Evolutionary conservation across 257 asterid genomes (phyloP).

Genomic region (Salvia splendens): DNA sequence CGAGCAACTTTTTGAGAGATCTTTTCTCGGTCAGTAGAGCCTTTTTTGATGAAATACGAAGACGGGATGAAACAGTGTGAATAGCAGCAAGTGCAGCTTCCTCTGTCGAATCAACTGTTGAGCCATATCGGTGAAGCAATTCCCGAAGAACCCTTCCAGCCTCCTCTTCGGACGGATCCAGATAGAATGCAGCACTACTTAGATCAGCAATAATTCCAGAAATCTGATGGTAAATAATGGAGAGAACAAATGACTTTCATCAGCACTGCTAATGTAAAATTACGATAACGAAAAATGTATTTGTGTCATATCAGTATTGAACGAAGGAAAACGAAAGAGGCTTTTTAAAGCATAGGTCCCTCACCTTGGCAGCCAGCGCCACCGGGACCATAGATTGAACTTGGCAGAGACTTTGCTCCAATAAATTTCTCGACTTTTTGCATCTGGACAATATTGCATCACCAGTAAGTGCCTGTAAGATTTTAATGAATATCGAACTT

Average conservation of each 20-base stretch:
- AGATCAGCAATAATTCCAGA: conserved; percentile 64
- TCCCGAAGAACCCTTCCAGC: conserved; percentile 65
- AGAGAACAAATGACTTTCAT: neutral
- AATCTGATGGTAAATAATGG: conserved; percentile 53
- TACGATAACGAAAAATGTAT: neutral
- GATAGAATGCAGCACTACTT: conserved; percentile 48
- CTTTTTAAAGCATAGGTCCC: conserved; percentile 17
- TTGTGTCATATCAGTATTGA: neutral
- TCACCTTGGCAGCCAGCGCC: conserved; percentile 75
- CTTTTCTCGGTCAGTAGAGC: conserved; percentile 68
- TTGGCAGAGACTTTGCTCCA: conserved; percentile 70
- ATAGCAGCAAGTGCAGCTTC: conserved; percentile 52
- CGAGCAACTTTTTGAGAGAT: conserved; percentile 60
- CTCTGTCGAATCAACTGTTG: conserved; percentile 50
- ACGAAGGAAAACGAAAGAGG: neutral
- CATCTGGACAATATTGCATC: conserved; percentile 72
- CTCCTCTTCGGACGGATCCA: conserved; percentile 82
- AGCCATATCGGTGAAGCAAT: conserved; percentile 57
- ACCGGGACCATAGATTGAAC: conserved; percentile 76
- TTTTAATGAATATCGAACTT: conserved; percentile 14
- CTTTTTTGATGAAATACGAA: conserved; percentile 65
- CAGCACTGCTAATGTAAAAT: neutral
- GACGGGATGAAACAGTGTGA: conserved; percentile 50
- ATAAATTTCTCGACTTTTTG: conserved; percentile 53
- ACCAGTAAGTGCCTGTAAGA: conserved; percentile 82